These are phyloP conservation scores for Acidiella bohemica DNA, from an alignment of 495 filamentous ascomycete species.

Conservation along the genomic window DNA sequence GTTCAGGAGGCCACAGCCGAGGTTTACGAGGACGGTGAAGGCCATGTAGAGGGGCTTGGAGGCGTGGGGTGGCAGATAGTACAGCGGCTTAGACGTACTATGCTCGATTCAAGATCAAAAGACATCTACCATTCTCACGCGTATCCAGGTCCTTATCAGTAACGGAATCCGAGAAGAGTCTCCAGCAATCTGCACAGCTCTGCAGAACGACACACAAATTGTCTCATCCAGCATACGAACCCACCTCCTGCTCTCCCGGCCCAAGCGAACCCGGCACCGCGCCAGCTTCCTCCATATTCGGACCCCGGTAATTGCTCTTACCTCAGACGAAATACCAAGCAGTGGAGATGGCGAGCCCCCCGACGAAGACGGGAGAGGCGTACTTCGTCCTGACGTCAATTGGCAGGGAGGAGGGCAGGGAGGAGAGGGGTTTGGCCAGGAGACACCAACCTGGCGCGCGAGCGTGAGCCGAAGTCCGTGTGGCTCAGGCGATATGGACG, in stretches of 20 bases:
- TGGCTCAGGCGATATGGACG: not conserved
- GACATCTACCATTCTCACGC: no score
- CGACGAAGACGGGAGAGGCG: slow-evolving; percentile 50
- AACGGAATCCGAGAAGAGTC: no score
- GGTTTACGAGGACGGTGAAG: slow-evolving; percentile 40
- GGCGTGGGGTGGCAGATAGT: no score
- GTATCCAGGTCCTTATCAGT: no score
- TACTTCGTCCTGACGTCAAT: slow-evolving; percentile 40
- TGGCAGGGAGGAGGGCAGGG: not conserved
- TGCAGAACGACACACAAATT: no score
- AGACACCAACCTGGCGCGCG: not conserved
- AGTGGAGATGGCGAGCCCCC: slow-evolving; percentile 41
- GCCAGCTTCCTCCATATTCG: slow-evolving; percentile 24
- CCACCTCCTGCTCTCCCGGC: no score
- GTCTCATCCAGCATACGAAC: no score
- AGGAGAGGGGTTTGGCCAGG: not conserved
- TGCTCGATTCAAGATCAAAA: no score
- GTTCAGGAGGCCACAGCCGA: slow-evolving; percentile 39
- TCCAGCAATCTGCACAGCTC: no score
- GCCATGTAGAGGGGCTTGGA: slow-evolving; percentile 24
- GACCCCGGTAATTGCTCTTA: slow-evolving; percentile 55
- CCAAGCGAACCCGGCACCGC: no score
- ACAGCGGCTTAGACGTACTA: no score
- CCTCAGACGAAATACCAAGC: slow-evolving; percentile 60
- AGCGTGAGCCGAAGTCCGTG: not conserved